These are phyloP conservation scores for Pisolithus marmoratus DNA, from an alignment of 768 basidiomycete genomes.

Conservation along the genomic window DNA sequence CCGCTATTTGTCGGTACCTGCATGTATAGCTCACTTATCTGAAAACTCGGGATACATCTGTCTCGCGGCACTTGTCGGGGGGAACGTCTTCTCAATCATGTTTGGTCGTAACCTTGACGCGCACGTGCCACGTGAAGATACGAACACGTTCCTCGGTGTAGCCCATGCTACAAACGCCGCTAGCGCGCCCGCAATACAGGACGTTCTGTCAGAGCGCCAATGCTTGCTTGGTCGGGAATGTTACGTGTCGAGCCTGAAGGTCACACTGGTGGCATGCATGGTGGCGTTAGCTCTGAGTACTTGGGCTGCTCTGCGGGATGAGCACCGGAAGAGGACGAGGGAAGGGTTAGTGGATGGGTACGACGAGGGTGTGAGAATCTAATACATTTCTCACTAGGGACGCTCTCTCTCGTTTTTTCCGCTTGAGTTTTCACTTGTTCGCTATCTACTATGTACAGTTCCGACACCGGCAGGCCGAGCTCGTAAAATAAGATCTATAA, in stretches of 20 bases:
- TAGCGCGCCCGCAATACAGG: constrained; percentile 1
- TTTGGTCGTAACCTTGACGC: constrained; percentile 80
- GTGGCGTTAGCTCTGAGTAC: constrained; percentile 31
- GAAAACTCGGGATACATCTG: constrained; percentile 84
- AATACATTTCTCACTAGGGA: not conserved
- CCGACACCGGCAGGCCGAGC: no score
- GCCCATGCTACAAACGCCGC: not conserved
- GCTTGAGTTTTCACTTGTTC: no score
- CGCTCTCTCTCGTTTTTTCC: no score
- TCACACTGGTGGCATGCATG: constrained; percentile 35
- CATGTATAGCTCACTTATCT: constrained; percentile 54
- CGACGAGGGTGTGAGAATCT: not conserved
- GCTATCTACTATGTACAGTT: no score
- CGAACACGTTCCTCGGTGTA: not conserved
- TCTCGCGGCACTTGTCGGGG: constrained; percentile 66
- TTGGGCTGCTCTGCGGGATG: constrained; percentile 33
- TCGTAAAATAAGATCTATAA: no score
- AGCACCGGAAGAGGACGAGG: not conserved
- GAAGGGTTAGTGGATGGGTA: not conserved
- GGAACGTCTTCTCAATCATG: no score
- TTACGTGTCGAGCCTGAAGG: constrained; percentile 51
- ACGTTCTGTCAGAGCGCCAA: constrained; percentile 31
- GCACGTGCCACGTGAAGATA: constrained; percentile 36
- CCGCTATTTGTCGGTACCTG: no score
- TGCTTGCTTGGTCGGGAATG: constrained; percentile 56